Evolutionary conservation across 1,139 yeast genomes (phyloP), one percentile per base, ranked within the genome.

Genomic region (Suhomyces maxii): DNA sequence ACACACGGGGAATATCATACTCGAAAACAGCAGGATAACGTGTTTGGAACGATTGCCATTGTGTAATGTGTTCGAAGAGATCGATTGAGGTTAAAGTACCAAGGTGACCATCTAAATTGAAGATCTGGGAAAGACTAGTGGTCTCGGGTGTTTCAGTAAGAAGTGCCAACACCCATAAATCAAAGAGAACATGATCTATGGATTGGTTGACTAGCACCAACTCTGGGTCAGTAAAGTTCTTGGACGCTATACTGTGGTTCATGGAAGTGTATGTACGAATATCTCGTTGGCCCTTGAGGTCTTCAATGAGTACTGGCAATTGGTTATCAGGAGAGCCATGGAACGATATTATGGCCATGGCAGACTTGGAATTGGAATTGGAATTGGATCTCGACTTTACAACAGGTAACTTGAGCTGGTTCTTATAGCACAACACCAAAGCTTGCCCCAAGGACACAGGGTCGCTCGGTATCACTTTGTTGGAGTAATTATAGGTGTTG

Each of bases 281-380:
- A 14, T 55, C 59, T 44, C 73, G 55, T 6, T 54, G 51, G 4
- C 61, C 59, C 12, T 51, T 49, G 10, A 55, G 56, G 47, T 74
- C 77, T 51, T 77, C 81, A 3, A 78, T 62, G 3, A 78, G 56
- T 2, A 77, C 59, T 1, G 83, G 83, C 23, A 78, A 58, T 36
- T 68, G 66, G 36, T 68, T 65, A 46, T 74, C 72, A 3, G 73
- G 66, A 0, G 82, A 63, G 8, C 77, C 71, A 46, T 67, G 65
- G 45, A 67, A 64, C 1, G 80, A 69, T 32, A 73, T 53, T 3
- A 76, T 56, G 7, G 60, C 58, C 48, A 64, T 61, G 11, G 23
- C 36, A 12, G 47, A 25, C 39, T 26, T 10, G n/a, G 11, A 4
- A 43, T 39, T 6, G 30, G 26, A 14, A 34, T 9, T 28, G 26